Conservation (phyloP, 768 basidiomycete species). For the Pleurotus cornucopiae region DNA sequence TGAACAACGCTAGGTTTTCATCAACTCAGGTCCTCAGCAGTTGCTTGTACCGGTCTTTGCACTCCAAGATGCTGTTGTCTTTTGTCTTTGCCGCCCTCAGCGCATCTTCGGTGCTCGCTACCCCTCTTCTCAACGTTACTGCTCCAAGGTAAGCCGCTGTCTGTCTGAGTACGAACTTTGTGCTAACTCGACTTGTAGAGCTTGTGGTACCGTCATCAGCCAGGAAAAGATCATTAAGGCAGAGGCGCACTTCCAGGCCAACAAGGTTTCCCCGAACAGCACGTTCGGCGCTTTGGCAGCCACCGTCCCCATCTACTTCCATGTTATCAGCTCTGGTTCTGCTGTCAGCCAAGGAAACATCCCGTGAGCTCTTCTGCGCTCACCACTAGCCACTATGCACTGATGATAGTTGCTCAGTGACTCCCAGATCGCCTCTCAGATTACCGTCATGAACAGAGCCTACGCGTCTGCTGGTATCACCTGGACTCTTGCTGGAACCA, state of each 20-base stretch:
- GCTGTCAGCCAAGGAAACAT: conserved; percentile 35
- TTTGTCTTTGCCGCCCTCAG: conserved; percentile 22
- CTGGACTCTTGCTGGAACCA: conserved; percentile 37
- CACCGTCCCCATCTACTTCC: conserved; percentile 23
- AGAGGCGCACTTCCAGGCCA: conserved; percentile 37
- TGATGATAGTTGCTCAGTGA: conserved; percentile 21
- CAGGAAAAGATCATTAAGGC: conserved; percentile 27
- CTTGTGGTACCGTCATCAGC: conserved; percentile 35
- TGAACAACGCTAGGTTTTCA: not conserved
- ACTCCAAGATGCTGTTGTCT: conserved; percentile 22
- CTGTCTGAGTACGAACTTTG: not conserved
- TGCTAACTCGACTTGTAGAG: conserved; percentile 14
- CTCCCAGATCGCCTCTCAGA: conserved; percentile 31
- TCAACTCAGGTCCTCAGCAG: not conserved
- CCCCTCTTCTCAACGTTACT: conserved; percentile 20
- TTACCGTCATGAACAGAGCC: conserved; percentile 37
- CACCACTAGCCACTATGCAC: not conserved
- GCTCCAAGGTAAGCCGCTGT: conserved; percentile 11
- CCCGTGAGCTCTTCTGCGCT: conserved; percentile 24
- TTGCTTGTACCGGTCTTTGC: not conserved
- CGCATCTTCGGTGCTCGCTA: conserved; percentile 22
- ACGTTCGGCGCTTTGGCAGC: not conserved
- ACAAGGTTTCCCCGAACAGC: conserved; percentile 26
- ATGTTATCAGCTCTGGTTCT: conserved; percentile 28
- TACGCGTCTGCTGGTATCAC: conserved; percentile 32